Base-by-base conservation (phyloP, 352 stramenopile genomes). In the Phytophthora sp. region DNA sequence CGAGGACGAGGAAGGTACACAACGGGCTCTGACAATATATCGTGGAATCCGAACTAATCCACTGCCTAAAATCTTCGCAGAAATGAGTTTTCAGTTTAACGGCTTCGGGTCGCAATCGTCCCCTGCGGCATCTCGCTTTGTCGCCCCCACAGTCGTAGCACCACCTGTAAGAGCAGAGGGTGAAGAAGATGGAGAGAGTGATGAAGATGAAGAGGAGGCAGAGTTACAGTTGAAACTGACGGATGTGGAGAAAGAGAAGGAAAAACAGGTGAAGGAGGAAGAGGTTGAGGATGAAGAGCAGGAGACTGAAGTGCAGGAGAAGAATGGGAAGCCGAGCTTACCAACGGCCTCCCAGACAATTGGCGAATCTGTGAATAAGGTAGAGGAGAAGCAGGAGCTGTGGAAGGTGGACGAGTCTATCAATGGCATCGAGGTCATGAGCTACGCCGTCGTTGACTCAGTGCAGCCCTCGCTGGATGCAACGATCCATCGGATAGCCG, bases 401-500 rank as follows among this genome's bases (percentile, higher is more conserved):
- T 90, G 82, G 82, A 12, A 57, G 2, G 52, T 84, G 23, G 73
- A 87, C 30, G 60, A 51, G 3, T 74, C 70, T 18, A 38, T 83
- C n/a, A 71, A 88, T 45, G 84, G 79, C 27, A 56, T 79, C 23
- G 70, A 80, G 7, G 62, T 85, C 24, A 91, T 91, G 80, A 76
- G 75, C 35, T 55, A 79, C 20, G 74, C 80, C 15, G 74, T 93
- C 36, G 64, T 91, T 30, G 53, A 74, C 11, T 80, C 70, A 13
- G 49, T 93, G 6, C 71, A 82, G 53, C 85, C 85, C 6, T 87
- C 81, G 31, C 58, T 93, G 16, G 82, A 93, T 36, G 71, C 71
- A 15, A 84, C 85, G 30, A 89, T 93, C 57, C 71, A 80, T 16
- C 81, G 85, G 59, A 91, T 93, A 80, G 66, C 74, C 24, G 85